Evolutionary conservation across 345 rosid species (phyloP), one percentile per base, ranked within the genome.

Genomic region (Excoecaria cochinchinensis): DNA sequence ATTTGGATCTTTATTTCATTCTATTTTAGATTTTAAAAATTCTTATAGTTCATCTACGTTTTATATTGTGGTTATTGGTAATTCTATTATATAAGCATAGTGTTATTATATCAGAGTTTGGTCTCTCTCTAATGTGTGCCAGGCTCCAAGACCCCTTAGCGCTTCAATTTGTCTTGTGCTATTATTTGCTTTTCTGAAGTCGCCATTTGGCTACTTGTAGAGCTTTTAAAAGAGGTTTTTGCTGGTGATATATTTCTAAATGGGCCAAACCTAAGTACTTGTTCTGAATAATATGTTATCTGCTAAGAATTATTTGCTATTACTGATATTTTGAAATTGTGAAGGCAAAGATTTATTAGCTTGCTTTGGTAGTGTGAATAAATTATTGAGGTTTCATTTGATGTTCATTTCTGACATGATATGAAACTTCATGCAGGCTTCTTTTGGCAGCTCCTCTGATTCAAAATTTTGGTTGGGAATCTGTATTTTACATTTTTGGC

Each of bases 361-460:
- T 68, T 22, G n/a, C 31, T 72, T 15, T 17, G 5, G 21, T 12
- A 15, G n/a, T 38, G 67, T 68, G 39, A 73, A 24, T 57, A 59
- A 71, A 47, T 40, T 16, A 48, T 69, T 16, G 19, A 39, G 8
- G 55, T 77, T 75, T 7, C 42, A 63, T 57, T 71, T 21, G n/a
- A 21, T 70, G 22, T 47, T 60, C 17, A 11, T 73, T 53, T 64
- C 85, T 84, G 58, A 84, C 61, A 5, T 67, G 19, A 39, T 4
- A 69, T 51, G 42, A 74, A 75, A 60, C 19, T 25, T 83, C 40
- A 68, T 85, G 82, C 97, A 92, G 97, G 91, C 95, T 91, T 86
- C 94, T 95, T 74, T 82, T 95, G 81, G 97, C 99, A 76, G 95
- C 99, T 76, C 90, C 97, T 6, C 85, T 95, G 36, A 95, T 95